These are phyloP conservation scores for Gossypium turneri DNA, from an alignment of 345 rosid species.

Conservation along the genomic window DNA sequence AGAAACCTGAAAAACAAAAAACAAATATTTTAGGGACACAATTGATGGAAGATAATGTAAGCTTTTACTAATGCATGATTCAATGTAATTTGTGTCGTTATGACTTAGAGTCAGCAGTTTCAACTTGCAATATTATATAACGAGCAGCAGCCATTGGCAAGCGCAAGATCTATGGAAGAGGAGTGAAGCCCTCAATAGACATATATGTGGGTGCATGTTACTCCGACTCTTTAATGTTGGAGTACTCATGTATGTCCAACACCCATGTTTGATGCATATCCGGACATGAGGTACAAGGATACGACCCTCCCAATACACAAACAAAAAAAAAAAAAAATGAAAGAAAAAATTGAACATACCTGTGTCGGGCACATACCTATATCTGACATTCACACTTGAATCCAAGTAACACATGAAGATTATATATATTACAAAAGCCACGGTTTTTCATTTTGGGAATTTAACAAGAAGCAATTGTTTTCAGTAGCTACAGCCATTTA, in stretches of 20 bases:
- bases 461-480: not conserved
- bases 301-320: not conserved
- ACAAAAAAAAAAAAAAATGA: not conserved
- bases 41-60: not conserved
- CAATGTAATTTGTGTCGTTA: not conserved
- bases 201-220: not conserved
- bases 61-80: not conserved
- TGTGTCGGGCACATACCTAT: not conserved
- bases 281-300: not conserved
- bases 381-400: not conserved
- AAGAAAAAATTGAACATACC: not conserved
- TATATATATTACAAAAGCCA: not conserved
- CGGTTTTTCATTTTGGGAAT: not conserved
- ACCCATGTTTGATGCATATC: not conserved
- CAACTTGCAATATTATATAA: not conserved
- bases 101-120: not conserved
- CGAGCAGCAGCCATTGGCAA: not conserved
- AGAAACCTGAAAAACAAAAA: constrained; percentile 52
- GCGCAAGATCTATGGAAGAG: not conserved
- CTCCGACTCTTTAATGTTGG: not conserved
- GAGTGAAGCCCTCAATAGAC: not conserved
- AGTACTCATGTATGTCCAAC: not conserved
- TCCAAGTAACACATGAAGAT: not conserved
- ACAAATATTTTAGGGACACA: constrained; percentile 6
- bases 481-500: not conserved